Base-by-base conservation (phyloP, 176 grass and related monocot genomes). In the Aechmea fasciata region DNA sequence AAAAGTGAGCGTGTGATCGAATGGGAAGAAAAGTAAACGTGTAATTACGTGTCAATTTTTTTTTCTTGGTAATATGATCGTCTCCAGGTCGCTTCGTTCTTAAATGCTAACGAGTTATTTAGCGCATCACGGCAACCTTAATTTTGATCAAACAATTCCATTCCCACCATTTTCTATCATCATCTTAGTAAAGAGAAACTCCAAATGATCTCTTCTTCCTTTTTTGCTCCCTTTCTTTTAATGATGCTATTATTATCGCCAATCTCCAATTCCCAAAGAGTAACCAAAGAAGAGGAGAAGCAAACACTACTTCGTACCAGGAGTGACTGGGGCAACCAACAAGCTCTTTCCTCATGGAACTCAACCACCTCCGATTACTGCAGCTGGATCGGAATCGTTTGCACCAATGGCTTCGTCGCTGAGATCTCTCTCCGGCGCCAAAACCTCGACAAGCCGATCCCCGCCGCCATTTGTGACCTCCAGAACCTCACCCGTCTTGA, bases 391-490 rank as follows among this genome's bases (percentile, higher is more conserved):
- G 73, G 73, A 52, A 66, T 75, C 8, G 2, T 8, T 0, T 75
- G 73, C 49, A 25, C 8, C 23, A 13, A 75, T 18, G 73, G 73
- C 49, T 66, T 11, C 2, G 73, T 75, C 48, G 2, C 49, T 1
- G 12, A 17, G 1, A 75, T 57, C 20, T 51, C 52, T 66, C 80
- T 19, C 75, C 9, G 11, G 49, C 63, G 7, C 22, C 0, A 1
- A 66, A 13, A 0, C 1, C 47, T 26, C 33, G 10, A 11, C 48
- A 61, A 66, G 0, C 72, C 83, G 3, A 57, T 86, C 22, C 81
- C 90, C 2, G 0, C 47, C 17, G 71, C 81, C 17, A 25, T 89
- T 10, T 95, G 90, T 57, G 51, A 14, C 67, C 77, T 95, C 65
- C 61, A 65, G 50, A 77, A 57, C 49, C 50, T 90, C 2, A 68